Base-by-base conservation (phyloP, 2,329 filamentous ascomycete genomes). In the Whalleya microplaca region DNA sequence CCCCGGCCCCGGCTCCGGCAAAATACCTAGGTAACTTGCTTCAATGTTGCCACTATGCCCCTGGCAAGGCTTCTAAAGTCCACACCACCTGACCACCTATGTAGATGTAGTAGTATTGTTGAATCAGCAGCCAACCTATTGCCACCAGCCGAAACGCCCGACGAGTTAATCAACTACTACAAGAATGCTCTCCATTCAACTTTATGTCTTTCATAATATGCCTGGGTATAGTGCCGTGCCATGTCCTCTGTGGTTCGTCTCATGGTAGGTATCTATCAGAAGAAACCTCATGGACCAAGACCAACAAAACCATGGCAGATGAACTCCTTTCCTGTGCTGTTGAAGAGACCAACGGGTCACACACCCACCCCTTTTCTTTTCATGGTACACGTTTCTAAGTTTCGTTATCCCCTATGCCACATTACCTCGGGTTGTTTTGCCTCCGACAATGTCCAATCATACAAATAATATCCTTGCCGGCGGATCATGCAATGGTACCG, bases 221-320 rank as follows among this genome's bases (percentile, higher is more conserved):
- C 23, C 44, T 46, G 44, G 44, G 44, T 46, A 46, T 46, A 46
- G 8, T 46, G 44, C 44, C 21, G 8, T 46, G 44, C 44, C 21
- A 37, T 41, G 40, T 50, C 48, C 12, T 41, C 41, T 41, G 49
- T 51, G 27, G 21, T 16, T 18, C 37, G 48, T 54, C 19, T 47
- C n/a, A n/a, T 49, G 21, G 43, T 32, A 43, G 54, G 46, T 56
- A 62, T 60, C 51, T 21, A 32, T 45, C 51, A 45, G 43, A 20
- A 20, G 51, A 53, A 45, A 16, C 47, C 27, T 21, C 40, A 41
- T 21, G 45, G 46, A 45, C 51, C 45, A 49, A 55, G 58, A 41
- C 43, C 55, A 41, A 58, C 42, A 46, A 52, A 54, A 47, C 41
- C 57, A 49, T 48, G 32, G 49, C 51, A 41, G 10, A 43, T 21